Evolutionary conservation across 495 filamentous ascomycete species (phyloP).

Genomic region (Podospora fimiseda): DNA sequence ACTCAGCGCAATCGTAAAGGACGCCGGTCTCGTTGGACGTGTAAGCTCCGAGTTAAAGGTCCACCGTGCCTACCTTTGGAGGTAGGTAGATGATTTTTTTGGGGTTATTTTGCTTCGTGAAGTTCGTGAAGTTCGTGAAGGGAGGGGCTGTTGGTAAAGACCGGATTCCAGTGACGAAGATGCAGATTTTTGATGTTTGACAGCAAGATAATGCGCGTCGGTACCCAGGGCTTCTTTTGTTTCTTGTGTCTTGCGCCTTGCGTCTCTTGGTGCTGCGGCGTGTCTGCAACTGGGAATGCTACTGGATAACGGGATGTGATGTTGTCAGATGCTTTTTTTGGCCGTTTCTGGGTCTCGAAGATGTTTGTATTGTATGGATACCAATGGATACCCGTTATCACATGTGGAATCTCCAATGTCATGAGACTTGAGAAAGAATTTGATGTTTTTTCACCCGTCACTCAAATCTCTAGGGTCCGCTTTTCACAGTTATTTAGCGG

Average conservation of each 20-base stretch:
- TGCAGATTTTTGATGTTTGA: conserved; percentile 1
- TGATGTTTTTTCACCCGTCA: neutral
- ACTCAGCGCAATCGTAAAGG: no score
- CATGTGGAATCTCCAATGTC: neutral
- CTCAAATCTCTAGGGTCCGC: neutral
- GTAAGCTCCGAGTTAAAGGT: neutral
- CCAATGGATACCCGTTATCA: no score
- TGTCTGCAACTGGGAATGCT: neutral
- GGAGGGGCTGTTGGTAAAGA: neutral
- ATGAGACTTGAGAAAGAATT: neutral
- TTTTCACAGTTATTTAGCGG: conserved; percentile 1
- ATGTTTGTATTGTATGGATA: no score
- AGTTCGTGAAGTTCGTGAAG: no score
- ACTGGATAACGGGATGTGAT: neutral
- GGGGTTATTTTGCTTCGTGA: no score
- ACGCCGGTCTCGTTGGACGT: neutral
- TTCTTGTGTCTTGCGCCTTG: neutral
- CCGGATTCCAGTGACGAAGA: neutral
- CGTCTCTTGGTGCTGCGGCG: neutral
- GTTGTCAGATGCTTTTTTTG: neutral
- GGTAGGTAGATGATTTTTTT: no score
- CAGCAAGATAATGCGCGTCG: no score
- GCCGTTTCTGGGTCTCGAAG: neutral
- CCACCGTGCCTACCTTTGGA: no score
- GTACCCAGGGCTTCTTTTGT: neutral